Base-by-base conservation (phyloP, 2,329 filamentous ascomycete genomes). In the Colletotrichum sp. region DNA sequence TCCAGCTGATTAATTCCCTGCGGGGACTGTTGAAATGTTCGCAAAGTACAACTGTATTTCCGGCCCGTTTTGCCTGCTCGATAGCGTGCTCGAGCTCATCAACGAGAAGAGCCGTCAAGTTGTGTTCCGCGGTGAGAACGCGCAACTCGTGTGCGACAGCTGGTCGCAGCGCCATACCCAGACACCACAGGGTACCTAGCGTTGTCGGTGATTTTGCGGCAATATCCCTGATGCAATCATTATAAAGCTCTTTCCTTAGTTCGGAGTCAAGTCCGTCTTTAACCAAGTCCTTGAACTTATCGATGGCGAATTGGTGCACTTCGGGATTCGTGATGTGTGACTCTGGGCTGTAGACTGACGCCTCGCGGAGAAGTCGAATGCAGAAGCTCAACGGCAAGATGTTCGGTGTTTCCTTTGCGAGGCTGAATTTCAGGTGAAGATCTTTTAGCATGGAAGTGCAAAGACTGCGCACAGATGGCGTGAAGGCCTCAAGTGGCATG, bases 101-200 rank as follows among this genome's bases (percentile, higher is more conserved):
- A 38, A 95, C 85, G 15, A 94, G 81, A 6, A 95, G 84, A 66
- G 84, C 84, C 2, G 91, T 89, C 62, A 95, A 82, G 74, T 91
- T 87, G 78, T 93, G 89, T n/a, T 93, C 87, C 8, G 86, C 83
- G 11, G 90, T 88, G 64, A 95, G 82, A n/a, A 84, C 82, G 33
- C 85, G 86, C 27, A 95, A 81, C 73, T 93, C 91, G 9, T 83
- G 83, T 5, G 78, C 78, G 47, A 88, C 79, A 47, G 87, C 83
- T 24, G 83, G 83, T 11, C 85, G 84, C n/a, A 89, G 84, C 21
- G 90, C 80, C 59, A 87, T 83, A 65, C 81, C 84, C 61, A 95
- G 84, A 18, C 92, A 92, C 79, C 91, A 93, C 24, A 96, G 88
- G 77, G 94, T 97, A 2, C 95, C 95, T 8, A 94, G 88, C 1